Evolutionary conservation across 257 asterid species (phyloP), one percentile per base, ranked within the genome.

Genomic region (Ophiorrhiza pumila): DNA sequence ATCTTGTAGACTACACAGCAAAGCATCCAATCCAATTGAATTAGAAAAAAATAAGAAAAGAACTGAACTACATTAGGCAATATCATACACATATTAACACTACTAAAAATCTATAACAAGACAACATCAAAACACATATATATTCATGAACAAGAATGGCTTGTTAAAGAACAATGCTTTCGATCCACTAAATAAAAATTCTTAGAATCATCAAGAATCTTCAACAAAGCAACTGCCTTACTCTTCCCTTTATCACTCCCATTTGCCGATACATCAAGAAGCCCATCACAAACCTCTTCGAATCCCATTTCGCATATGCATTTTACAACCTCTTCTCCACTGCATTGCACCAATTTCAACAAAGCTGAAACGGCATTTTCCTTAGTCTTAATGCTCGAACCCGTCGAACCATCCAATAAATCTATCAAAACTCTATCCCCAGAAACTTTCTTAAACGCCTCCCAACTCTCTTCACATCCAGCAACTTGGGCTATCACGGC

Each of bases 401-500:
- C 96, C 0, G 98, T 89, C 0, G 97, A 78, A 46, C 76, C 83
- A 31, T 94, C 98, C 81, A 94, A 55, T 82, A 94, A 75, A 82
- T 91, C 98, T 81, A 91, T 85, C 90, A 94, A 71, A 63, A 94
- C 86, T 61, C 88, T 89, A 4, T 87, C 63, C 39, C 97, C 97
- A 53, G 88, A 78, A 4, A 85, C 89, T 84, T 80, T 87, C 71
- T 84, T 85, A 60, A 91, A 86, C 29, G 86, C 91, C 59, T 87
- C 96, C 90, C 90, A 88, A 78, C 96, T 85, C 83, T 94, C 97
- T 81, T 85, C 95, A 61, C 96, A 91, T 6, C 96, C 98, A 0
- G 97, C 96, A 5, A 94, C 80, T 76, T 94, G 98, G 1, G 98
- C 97, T 39, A 94, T 87, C 77, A 94, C 98, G 0, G 98, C 98